These are phyloP conservation scores for Colletotrichum cereale DNA, from an alignment of 2,329 filamentous ascomycete genomes.

Conservation along the genomic window DNA sequence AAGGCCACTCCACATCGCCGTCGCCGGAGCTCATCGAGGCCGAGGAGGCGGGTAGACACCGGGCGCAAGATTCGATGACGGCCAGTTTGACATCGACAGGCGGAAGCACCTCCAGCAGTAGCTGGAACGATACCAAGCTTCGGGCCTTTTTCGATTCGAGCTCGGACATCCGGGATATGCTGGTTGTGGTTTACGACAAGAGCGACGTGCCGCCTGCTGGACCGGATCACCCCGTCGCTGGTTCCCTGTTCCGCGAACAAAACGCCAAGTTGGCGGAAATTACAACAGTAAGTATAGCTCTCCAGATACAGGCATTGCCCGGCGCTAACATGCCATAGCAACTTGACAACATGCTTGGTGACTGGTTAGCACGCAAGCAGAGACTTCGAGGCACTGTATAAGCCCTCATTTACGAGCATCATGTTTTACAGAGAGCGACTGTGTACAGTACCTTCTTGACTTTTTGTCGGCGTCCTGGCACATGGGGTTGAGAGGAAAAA, in stretches of 20 bases:
- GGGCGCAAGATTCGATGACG: constrained; percentile 61
- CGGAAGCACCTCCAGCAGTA: constrained; percentile 63
- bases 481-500: constrained; percentile 34
- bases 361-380: constrained; percentile 82
- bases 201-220: constrained; percentile 83
- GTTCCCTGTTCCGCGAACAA: constrained; percentile 86
- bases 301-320: constrained; percentile 6
- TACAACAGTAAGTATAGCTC: constrained; percentile 70
- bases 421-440: constrained; percentile 35
- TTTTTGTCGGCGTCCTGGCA: constrained; percentile 37
- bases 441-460: constrained; percentile 38
- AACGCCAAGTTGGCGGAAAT: constrained; percentile 89
- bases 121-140: constrained; percentile 89
- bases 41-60: constrained; percentile 54
- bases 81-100: constrained; percentile 61
- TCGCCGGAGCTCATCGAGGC: constrained; percentile 71
- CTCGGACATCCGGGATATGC: constrained; percentile 87
- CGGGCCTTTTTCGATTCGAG: constrained; percentile 92
- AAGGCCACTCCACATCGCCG: constrained; percentile 74
- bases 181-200: constrained; percentile 94
- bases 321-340: constrained; percentile 61
- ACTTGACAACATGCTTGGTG: constrained; percentile 87
- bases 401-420: constrained; percentile 27
- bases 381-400: constrained; percentile 66
- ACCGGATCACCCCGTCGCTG: constrained; percentile 87